Conservation (phyloP, 768 basidiomycete genomes). For the Hortiboletus flavorubellus region DNA sequence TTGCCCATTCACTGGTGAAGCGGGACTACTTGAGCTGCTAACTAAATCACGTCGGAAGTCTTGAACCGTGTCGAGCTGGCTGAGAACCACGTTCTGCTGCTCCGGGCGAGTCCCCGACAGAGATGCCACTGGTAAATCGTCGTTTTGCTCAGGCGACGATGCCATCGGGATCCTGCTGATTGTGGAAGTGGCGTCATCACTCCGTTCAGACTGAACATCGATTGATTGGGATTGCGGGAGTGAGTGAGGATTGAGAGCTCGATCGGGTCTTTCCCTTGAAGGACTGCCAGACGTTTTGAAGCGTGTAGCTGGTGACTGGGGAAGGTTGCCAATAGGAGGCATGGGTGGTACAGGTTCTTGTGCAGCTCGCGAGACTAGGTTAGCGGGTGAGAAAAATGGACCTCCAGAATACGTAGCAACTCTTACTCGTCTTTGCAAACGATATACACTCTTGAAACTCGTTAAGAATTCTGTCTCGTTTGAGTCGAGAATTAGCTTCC, state of each 20-base stretch:
- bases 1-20: constrained; percentile 12
- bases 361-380: constrained; percentile 52
- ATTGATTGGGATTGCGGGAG: constrained; percentile 2
- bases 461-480: constrained; percentile 58
- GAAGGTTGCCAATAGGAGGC: constrained; percentile 42
- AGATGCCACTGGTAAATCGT: neutral
- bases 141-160: constrained; percentile 5
- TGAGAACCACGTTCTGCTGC: constrained; percentile 1
- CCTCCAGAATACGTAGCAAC: neutral
- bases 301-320: constrained; percentile 23
- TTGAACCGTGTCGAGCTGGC: constrained; percentile 3
- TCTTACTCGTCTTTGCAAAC: constrained; percentile 70
- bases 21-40: constrained; percentile 1
- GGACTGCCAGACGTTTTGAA: neutral
- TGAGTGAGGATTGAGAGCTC: constrained; percentile 19
- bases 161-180: neutral
- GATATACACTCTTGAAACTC: constrained; percentile 84
- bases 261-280: constrained; percentile 19
- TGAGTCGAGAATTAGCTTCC: constrained; percentile 52
- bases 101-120: constrained; percentile 4
- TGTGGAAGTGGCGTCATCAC: neutral
- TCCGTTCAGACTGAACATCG: neutral
- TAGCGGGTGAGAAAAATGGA: constrained; percentile 3
- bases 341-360: constrained; percentile 70
- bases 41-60: constrained; percentile 2